Conservation (phyloP, 345 rosid species). For the Reutealis trisperma region DNA sequence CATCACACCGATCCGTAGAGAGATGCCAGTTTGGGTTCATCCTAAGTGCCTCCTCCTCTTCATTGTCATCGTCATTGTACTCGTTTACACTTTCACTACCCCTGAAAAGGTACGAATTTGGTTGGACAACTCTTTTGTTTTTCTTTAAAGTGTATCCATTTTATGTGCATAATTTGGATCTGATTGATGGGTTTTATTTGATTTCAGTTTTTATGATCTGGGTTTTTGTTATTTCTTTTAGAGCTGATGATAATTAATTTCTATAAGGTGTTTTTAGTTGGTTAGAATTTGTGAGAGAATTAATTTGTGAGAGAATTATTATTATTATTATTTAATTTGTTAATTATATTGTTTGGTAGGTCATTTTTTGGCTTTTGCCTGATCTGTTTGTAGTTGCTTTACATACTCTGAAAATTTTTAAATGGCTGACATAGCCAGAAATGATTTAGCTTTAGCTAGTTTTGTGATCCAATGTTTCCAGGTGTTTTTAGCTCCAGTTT, state of each 20-base stretch:
- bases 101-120: constrained; percentile 44
- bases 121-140: neutral
- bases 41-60: constrained; percentile 62
- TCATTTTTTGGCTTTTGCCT: neutral
- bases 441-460: neutral
- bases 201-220: constrained; percentile 9
- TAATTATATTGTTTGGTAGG: neutral
- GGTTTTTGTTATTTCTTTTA: neutral
- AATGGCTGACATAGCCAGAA: neutral
- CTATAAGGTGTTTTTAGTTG: neutral
- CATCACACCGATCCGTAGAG: constrained; percentile 53
- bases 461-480: neutral
- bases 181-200: constrained; percentile 1
- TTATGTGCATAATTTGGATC: constrained; percentile 9
- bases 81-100: constrained; percentile 52
- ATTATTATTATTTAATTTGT: neutral
- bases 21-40: constrained; percentile 56
- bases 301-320: too few relatives aligned
- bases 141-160: neutral
- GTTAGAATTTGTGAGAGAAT: too few relatives aligned
- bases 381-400: neutral
- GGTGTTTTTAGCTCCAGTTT: neutral
- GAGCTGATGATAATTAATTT: neutral
- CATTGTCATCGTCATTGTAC: constrained; percentile 42
- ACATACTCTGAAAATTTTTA: neutral